phyloP scores from a whole-genome alignment of 225 moss, liverwort and hornwort species.

The Polytrichum formosum region DNA sequence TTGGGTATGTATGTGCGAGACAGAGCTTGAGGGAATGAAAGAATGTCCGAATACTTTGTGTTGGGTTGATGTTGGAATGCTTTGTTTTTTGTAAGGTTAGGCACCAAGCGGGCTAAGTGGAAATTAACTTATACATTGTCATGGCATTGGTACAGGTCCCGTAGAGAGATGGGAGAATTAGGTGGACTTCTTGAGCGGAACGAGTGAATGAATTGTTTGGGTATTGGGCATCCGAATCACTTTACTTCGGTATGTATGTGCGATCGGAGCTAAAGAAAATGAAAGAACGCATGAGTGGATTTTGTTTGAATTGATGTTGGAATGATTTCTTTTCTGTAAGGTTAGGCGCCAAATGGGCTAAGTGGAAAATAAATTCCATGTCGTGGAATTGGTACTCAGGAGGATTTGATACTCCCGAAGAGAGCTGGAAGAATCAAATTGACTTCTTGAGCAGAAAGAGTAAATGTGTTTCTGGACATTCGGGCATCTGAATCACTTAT shows the following conservation, averaged over 20 bases:
- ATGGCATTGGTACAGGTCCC: not conserved
- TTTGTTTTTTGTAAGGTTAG: too few relatives aligned
- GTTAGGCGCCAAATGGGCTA: too few relatives aligned
- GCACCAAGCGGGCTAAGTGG: too few relatives aligned
- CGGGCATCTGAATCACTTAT: slow-evolving; percentile 26
- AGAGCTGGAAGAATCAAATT: not conserved
- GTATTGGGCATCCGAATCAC: slow-evolving; percentile 36
- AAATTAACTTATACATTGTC: too few relatives aligned
- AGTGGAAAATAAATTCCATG: too few relatives aligned
- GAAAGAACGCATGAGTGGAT: too few relatives aligned
- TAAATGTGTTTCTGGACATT: slow-evolving; percentile 25
- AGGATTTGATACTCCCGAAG: not conserved
- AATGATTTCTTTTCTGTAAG: too few relatives aligned
- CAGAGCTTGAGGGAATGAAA: slow-evolving; percentile 38
- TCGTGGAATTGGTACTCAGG: too few relatives aligned
- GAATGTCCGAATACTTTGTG: not conserved
- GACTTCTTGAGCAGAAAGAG: slow-evolving; percentile 13
- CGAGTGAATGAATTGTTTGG: slow-evolving; percentile 14
- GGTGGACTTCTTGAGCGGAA: slow-evolving; percentile 2
- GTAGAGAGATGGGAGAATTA: not conserved
- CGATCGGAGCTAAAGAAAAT: slow-evolving; percentile 8
- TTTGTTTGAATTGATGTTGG: too few relatives aligned
- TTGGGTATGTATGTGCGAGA: slow-evolving; percentile 12
- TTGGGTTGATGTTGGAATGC: too few relatives aligned
- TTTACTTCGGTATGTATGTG: slow-evolving; percentile 43